Percentiles rank a stretch among this genome's conserved stretches.
Conservation (phyloP, 345 rosid species). For the Eucalyptus regnans region DNA sequence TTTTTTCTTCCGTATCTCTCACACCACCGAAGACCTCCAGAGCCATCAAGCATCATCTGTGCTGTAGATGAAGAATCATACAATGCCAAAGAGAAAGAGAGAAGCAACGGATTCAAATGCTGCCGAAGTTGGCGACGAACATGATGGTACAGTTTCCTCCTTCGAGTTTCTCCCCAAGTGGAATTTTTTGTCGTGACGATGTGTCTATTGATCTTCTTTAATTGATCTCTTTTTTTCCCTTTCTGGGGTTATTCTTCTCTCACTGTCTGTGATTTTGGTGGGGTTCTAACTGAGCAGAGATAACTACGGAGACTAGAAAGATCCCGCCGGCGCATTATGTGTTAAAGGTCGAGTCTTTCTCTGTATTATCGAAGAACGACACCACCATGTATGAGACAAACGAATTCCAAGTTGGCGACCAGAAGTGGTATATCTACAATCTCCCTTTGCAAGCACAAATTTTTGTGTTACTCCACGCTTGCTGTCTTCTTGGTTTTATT, state of each 20-base stretch:
- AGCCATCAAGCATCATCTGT: background rate
- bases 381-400: background rate
- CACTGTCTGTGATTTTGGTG: background rate
- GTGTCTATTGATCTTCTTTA: background rate
- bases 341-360: background rate
- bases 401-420: background rate
- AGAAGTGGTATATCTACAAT: background rate
- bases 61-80: background rate
- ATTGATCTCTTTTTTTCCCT: background rate
- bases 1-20: background rate
- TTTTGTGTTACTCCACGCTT: background rate
- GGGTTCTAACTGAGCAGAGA: background rate
- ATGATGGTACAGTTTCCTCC: background rate
- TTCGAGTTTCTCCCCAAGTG: background rate
- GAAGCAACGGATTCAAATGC: background rate
- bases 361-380: accelerated
- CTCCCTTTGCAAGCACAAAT: background rate
- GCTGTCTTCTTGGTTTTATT: background rate
- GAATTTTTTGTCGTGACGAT: background rate
- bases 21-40: background rate
- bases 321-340: background rate
- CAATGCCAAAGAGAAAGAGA: background rate
- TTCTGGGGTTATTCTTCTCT: background rate
- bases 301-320: background rate
- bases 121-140: background rate